Base-by-base conservation (phyloP, 2,329 filamentous ascomycete genomes). In the Teratosphaeriaceae sp. region DNA sequence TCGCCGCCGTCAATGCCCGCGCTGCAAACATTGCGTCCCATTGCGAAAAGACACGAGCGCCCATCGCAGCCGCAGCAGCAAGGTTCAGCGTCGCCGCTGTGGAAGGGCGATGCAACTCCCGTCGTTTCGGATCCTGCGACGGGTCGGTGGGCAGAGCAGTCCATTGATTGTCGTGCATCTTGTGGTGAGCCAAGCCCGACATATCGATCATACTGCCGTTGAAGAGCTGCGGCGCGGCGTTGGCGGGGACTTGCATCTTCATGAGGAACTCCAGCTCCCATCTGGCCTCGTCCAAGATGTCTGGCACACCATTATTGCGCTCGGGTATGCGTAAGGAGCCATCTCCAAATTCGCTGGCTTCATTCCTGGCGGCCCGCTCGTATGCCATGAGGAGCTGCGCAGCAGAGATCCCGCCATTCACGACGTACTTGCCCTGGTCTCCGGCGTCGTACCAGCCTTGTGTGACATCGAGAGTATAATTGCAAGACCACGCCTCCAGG, bases 391-490 rank as follows among this genome's bases (percentile, higher is more conserved):
- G 24, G 2, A 45, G 23, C 20, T 45, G 43, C 22, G 43, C 37
- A 3, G 38, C 38, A 2, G 43, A 27, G 23, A 45, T 45, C 15
- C 43, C 43, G 27, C 43, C 38, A 21, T 45, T 45, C 29, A 45
- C 43, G 15, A 45, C 43, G 22, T 45, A 45, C 19, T 45, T 45
- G 24, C 43, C 43, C 20, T 45, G 43, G 19, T 45, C 43, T n/a
- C 43, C 43, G n/a, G 43, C 43, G 31, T 45, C 43, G 20, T 45
- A 45, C 43, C 43, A 45, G 22, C 43, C 43, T 30, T 37, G 43
- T 5, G 43, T 45, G 21, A 45, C 43, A 27, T 45, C 38, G 22
- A 45, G 38, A 6, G 43, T 45, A 24, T 45, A 45, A 22, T 45
- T 45, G 38, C 43, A 45, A 4, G 43, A 41, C 43, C 43, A 45